Base-by-base conservation (phyloP, 2,329 filamentous ascomycete species). In the Calonectria hongkongensis region DNA sequence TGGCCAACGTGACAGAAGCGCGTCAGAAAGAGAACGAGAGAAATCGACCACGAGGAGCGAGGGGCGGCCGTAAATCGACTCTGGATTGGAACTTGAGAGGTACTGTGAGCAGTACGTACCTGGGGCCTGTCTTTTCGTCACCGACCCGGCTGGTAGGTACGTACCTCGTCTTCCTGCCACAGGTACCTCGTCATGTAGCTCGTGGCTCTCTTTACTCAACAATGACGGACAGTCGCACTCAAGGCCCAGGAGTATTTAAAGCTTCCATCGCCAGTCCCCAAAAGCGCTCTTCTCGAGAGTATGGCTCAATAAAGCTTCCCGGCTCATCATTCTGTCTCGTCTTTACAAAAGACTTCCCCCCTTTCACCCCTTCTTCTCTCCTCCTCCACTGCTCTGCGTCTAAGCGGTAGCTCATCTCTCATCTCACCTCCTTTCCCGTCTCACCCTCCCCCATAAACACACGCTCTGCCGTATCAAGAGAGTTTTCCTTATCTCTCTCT, bases 201-300 rank as follows among this genome's bases (percentile, higher is more conserved):
- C 30, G 30, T 33, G 30, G 30, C 30, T 33, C 30, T 33, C 30
- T 33, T 33, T 33, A 9, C 30, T 33, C 30, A 33, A 33, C 30
- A 33, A 33, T 33, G 30, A 33, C 5, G 30, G 73, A 67, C n/a
- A 27, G 58, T 62, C 58, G 33, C 58, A 66, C 70, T 74, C 65
- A 58, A 18, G 45, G 43, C 28, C 66, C 68, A 66, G 54, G 72
- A 79, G 73, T 80, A 80, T 76, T 79, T 79, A 79, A 80, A 74
- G 78, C 78, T 79, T 80, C 78, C 77, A 76, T 79, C 75, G 78
- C 78, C 78, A 78, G 76, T 16, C 73, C 73, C 72, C 50, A 64
- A 71, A 18, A 43, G 51, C 41, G 15, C 68, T 30, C 70, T 65
- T 51, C 56, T 70, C 36, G 67, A 78, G 50, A 75, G 70, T 64